Conservation (phyloP, 257 asterid species). For the Nicotiana sylvestris region DNA sequence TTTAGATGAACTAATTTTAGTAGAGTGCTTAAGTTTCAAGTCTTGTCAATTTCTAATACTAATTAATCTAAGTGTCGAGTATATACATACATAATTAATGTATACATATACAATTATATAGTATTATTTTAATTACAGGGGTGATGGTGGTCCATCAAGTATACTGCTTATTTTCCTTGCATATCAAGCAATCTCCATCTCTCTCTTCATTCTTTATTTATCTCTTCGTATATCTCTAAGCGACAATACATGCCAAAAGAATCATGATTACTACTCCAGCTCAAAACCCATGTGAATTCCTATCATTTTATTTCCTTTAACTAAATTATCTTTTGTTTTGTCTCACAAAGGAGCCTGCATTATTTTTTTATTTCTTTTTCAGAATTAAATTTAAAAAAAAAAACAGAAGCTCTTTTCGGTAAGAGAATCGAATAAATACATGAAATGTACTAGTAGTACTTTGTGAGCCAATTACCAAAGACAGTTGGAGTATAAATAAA, state of each 20-base stretch:
- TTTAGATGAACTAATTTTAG: background rate
- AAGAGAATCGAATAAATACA: constrained; percentile 9
- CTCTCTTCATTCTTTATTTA: background rate
- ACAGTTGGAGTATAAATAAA: background rate
- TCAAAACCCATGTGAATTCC: constrained; percentile 71
- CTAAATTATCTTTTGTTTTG: constrained; percentile 25
- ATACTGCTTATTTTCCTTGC: constrained; percentile 72
- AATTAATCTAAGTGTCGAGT: background rate
- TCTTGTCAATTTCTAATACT: background rate
- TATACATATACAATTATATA: background rate
- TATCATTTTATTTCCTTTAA: constrained; percentile 50
- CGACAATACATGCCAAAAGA: constrained; percentile 55
- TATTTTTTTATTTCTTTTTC: background rate
- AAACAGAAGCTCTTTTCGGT: too few relatives aligned
- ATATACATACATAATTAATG: background rate
- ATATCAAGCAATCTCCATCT: constrained; percentile 63
- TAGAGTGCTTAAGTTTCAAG: background rate
- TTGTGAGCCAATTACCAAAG: background rate
- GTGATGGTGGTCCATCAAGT: constrained; percentile 79
- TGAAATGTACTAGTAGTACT: constrained; percentile 3
- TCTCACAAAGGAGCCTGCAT: background rate
- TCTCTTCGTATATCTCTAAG: constrained; percentile 20
- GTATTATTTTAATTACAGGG: background rate
- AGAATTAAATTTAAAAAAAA: background rate
- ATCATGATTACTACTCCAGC: constrained; percentile 71